Evolutionary conservation across 23 red algal species (phyloP).

Genomic region (Gracilaria vermiculophylla): DNA sequence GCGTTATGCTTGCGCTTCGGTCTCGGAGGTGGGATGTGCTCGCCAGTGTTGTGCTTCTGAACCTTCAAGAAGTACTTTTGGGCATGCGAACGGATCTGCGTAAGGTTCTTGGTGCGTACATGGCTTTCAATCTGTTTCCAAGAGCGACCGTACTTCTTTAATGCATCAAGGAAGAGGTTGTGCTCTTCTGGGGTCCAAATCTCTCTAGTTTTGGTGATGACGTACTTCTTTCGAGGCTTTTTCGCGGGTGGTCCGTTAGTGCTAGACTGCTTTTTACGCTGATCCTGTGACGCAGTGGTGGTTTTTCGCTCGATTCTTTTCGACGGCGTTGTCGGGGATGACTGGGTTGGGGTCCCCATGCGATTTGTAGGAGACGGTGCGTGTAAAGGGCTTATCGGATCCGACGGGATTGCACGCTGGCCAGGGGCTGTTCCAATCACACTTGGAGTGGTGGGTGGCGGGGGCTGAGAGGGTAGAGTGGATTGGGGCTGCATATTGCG

Average conservation of each 20-base stretch:
- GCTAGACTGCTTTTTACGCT: not conserved
- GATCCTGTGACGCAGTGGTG: not conserved
- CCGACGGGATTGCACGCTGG: too few relatives aligned
- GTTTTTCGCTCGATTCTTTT: not conserved
- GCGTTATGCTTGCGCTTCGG: constrained; percentile 59
- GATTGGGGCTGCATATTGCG: not conserved
- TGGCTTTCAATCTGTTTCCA: constrained; percentile 94
- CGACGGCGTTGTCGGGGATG: not conserved
- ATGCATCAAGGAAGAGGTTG: constrained; percentile 86
- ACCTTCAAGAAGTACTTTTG: constrained; percentile 99
- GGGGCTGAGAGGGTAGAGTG: not conserved
- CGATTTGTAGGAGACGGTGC: not conserved
- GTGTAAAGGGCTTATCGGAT: too few relatives aligned
- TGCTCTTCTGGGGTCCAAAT: constrained; percentile 96
- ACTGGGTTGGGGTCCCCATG: not conserved
- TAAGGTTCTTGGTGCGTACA: constrained; percentile 92
- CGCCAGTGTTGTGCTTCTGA: constrained; percentile 81
- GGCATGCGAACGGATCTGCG: constrained; percentile 96
- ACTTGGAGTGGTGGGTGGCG: not conserved
- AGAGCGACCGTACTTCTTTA: constrained; percentile 83
- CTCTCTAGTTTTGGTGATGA: constrained; percentile 80
- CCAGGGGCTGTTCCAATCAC: too few relatives aligned
- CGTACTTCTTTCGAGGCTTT: constrained; percentile 94
- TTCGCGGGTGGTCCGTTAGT: constrained; percentile 49
- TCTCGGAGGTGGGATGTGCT: constrained; percentile 84